Evolutionary conservation across 2,329 filamentous ascomycete species (phyloP).

Genomic region (Aspergillus proliferans): DNA sequence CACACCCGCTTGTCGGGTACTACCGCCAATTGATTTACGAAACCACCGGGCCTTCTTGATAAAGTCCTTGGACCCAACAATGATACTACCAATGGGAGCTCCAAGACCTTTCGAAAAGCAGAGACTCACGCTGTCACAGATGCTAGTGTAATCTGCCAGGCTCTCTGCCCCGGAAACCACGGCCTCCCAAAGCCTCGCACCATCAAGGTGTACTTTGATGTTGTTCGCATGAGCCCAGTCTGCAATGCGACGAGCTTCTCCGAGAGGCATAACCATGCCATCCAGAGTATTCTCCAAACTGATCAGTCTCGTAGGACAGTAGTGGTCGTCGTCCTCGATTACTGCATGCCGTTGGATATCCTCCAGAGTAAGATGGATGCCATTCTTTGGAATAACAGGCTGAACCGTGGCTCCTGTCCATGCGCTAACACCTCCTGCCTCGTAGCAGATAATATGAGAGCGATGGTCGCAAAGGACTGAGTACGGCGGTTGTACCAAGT

Average conservation of each 20-base stretch:
- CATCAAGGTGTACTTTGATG: slow-evolving; percentile 70
- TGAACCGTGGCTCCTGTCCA: slow-evolving; percentile 66
- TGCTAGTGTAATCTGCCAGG: slow-evolving; percentile 59
- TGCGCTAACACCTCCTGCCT: slow-evolving; percentile 62
- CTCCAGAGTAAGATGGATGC: slow-evolving; percentile 66
- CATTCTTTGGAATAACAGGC: slow-evolving; percentile 63
- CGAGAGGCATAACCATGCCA: slow-evolving; percentile 70
- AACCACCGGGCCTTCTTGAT: slow-evolving; percentile 68
- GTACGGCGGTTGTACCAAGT: slow-evolving; percentile 73
- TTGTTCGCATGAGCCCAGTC: slow-evolving; percentile 60
- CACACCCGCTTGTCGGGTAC: slow-evolving; percentile 68
- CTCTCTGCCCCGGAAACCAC: slow-evolving; percentile 63
- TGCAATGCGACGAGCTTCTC: slow-evolving; percentile 63
- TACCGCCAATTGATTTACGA: slow-evolving; percentile 74
- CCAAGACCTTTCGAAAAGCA: slow-evolving; percentile 81
- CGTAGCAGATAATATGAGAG: slow-evolving; percentile 65
- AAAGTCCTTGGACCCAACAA: slow-evolving; percentile 55
- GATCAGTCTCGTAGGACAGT: slow-evolving; percentile 74
- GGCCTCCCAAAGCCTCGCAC: slow-evolving; percentile 76
- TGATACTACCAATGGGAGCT: slow-evolving; percentile 70
- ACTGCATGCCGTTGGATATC: slow-evolving; percentile 64
- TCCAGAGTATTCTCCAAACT: slow-evolving; percentile 79
- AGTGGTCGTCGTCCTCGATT: slow-evolving; percentile 62
- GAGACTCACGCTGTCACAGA: slow-evolving; percentile 68
- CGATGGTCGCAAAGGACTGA: slow-evolving; percentile 72